Percentiles rank a stretch among this genome's conserved stretches.
Conservation (phyloP, 192 early-diverging fungal genomes). For the Haplosporangium gracile region DNA sequence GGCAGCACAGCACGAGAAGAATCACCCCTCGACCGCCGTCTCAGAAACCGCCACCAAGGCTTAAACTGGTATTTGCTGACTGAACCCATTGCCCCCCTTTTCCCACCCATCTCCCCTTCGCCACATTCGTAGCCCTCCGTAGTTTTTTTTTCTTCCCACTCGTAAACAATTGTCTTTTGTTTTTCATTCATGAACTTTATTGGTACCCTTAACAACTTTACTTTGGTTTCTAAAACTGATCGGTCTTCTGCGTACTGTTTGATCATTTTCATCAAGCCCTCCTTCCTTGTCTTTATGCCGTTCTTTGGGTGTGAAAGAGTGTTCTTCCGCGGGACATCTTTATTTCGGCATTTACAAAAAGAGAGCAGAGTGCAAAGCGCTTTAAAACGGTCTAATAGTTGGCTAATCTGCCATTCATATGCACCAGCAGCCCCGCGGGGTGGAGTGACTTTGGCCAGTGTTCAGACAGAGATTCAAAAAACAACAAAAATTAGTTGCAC, state of each 20-base stretch:
- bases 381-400: too few relatives aligned
- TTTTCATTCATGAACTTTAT: neutral
- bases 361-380: neutral
- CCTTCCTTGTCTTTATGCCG: too few relatives aligned
- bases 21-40: constrained; percentile 31
- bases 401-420: too few relatives aligned
- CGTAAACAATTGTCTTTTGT: constrained; percentile 2
- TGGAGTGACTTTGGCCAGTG: too few relatives aligned
- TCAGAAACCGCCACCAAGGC: neutral
- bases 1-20: constrained; percentile 58
- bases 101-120: neutral
- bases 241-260: neutral
- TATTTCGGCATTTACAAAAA: neutral
- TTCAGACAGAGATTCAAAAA: too few relatives aligned
- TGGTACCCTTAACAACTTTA: neutral
- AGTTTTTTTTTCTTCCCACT: neutral
- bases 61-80: neutral
- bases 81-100: neutral
- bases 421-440: too few relatives aligned
- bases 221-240: neutral
- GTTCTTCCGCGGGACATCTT: too few relatives aligned
- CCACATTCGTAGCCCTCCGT: neutral
- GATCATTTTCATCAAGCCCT: neutral
- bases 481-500: too few relatives aligned
- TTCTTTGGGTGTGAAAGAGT: too few relatives aligned